Evolutionary conservation across 805 yeast species (phyloP).

Genomic region (Henningerozyma blattae): DNA sequence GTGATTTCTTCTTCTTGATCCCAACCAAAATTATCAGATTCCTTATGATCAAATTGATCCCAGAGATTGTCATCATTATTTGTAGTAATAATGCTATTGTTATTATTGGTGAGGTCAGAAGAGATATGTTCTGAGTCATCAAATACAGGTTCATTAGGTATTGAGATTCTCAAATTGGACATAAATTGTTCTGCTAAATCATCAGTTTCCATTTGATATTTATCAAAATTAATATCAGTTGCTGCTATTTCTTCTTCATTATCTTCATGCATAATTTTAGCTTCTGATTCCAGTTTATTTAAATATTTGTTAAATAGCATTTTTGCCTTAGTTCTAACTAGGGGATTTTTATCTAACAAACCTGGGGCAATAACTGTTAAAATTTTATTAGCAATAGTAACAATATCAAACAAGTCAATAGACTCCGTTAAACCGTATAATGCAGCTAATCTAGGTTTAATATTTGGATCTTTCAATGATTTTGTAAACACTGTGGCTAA

Average conservation of each 20-base stretch:
- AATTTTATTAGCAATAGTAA: constrained; percentile 66
- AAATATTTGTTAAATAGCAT: constrained; percentile 52
- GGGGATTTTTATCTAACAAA: constrained; percentile 57
- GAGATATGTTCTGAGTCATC: neutral
- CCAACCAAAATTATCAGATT: neutral
- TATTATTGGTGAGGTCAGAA: constrained; percentile 2
- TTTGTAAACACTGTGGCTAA: constrained; percentile 79
- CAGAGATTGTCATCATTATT: constrained; percentile 24
- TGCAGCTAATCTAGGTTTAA: constrained; percentile 66
- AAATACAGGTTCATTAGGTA: constrained; percentile 1
- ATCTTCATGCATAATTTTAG: constrained; percentile 15
- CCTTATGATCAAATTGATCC: constrained; percentile 9
- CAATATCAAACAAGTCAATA: constrained; percentile 55
- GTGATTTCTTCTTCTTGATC: neutral
- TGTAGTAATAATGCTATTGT: too few relatives aligned
- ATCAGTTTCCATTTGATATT: constrained; percentile 7
- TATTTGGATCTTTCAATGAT: constrained; percentile 67
- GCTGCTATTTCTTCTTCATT: constrained; percentile 4
- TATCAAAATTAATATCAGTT: constrained; percentile 13
- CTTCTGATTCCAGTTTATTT: constrained; percentile 38
- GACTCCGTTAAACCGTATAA: constrained; percentile 59
- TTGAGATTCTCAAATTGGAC: constrained; percentile 7
- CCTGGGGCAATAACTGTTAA: constrained; percentile 80
- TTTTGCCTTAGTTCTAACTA: constrained; percentile 65
- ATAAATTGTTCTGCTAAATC: constrained; percentile 12